Conservation (phyloP, 1,284 basidiomycete genomes). For the Leccinum solheimii region DNA sequence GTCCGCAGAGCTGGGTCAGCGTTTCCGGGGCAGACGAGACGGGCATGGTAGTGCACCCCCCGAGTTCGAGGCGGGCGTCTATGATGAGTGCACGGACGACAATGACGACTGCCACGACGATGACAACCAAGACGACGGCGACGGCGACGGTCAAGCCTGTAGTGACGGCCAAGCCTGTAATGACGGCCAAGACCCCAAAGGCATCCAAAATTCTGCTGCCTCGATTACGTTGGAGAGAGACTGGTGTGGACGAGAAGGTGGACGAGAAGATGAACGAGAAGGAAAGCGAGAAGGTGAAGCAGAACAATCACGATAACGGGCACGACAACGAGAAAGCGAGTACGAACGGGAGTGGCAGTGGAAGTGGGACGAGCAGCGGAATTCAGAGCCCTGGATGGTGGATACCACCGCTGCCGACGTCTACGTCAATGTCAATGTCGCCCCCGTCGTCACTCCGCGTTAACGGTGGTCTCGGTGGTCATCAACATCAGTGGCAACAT, state of each 20-base stretch:
- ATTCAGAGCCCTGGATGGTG: background rate
- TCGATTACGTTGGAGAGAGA: background rate
- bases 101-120: conserved; percentile 4
- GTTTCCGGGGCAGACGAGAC: conserved; percentile 23
- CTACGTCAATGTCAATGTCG: background rate
- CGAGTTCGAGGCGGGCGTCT: conserved; percentile 15
- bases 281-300: background rate
- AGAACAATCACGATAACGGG: background rate
- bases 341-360: conserved; percentile 4
- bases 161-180: background rate
- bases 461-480: background rate
- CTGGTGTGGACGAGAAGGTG: background rate
- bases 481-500: background rate
- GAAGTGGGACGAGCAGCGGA: background rate
- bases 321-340: background rate
- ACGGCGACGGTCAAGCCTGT: background rate
- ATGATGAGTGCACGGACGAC: conserved; percentile 20
- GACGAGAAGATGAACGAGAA: background rate
- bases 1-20: background rate
- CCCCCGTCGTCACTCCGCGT: background rate
- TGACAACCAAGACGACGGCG: conserved; percentile 7
- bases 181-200: background rate
- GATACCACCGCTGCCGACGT: background rate
- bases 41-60: conserved; percentile 11
- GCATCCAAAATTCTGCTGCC: background rate